phyloP scores from a whole-genome alignment of 169 alveolate species.

The Eimeria praecox region DNA sequence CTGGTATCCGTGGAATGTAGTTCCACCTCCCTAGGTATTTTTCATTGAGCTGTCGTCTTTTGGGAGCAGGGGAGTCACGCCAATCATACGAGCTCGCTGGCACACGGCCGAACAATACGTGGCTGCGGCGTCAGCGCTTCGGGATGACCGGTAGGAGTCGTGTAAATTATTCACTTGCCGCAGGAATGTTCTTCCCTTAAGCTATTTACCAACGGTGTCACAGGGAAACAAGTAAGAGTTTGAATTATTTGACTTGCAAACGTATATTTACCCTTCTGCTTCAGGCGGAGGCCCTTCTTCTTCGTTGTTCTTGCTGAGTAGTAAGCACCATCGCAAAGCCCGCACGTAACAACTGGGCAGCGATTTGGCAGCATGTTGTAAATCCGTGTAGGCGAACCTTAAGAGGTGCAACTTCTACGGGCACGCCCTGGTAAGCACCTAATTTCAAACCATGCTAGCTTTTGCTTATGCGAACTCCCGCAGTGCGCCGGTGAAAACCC shows the following conservation, averaged over 20 bases:
- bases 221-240: neutral
- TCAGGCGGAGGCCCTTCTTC: constrained; percentile 56
- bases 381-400: neutral
- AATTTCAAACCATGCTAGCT: neutral
- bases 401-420: neutral
- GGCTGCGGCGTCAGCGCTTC: constrained; percentile 71
- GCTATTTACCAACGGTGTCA: neutral
- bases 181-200: neutral
- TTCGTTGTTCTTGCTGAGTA: constrained; percentile 66
- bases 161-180: neutral
- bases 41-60: neutral
- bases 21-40: neutral
- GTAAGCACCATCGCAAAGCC: neutral
- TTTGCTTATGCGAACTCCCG: neutral
- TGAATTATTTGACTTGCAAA: neutral
- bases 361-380: neutral
- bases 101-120: constrained; percentile 74
- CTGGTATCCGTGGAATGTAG: neutral
- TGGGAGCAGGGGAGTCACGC: constrained; percentile 64
- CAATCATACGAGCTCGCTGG: constrained; percentile 78
- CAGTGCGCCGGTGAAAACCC: constrained; percentile 64
- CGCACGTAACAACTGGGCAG: neutral
- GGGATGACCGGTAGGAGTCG: constrained; percentile 50
- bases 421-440: neutral
- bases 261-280: neutral